Percentiles rank a stretch among this genome's conserved stretches.
These are phyloP conservation scores for Chlamydomonas asymmetrica DNA, from an alignment of 139 green algal species.

Conservation along the genomic window DNA sequence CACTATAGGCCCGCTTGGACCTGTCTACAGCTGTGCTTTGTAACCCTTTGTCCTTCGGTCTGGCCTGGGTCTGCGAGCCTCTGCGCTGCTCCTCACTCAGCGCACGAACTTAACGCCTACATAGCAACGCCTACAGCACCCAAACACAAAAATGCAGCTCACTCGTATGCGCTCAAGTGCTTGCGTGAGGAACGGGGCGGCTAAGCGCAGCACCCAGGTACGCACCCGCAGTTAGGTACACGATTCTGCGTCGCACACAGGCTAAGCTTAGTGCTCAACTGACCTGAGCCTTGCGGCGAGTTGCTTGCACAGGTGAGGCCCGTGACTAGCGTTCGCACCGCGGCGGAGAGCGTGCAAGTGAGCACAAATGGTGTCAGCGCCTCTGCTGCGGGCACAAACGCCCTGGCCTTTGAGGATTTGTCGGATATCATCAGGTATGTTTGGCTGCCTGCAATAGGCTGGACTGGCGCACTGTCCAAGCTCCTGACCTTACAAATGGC, in stretches of 20 bases:
- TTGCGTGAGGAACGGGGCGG: constrained; percentile 1
- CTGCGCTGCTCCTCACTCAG: not conserved
- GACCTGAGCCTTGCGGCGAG: not conserved
- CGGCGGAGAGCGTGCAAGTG: constrained; percentile 27
- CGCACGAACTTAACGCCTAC: not conserved
- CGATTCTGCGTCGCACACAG: too few relatives aligned
- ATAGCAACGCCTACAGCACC: too few relatives aligned
- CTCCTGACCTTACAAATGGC: too few relatives aligned
- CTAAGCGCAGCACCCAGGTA: not conserved
- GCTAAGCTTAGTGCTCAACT: not conserved
- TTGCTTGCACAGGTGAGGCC: not conserved
- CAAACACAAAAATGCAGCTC: not conserved
- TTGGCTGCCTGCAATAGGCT: too few relatives aligned
- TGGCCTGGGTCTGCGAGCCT: not conserved
- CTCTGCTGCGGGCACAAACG: constrained; percentile 27
- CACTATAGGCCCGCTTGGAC: not conserved
- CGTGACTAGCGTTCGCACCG: constrained; percentile 8
- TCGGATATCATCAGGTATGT: constrained; percentile 77
- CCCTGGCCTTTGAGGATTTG: constrained; percentile 84
- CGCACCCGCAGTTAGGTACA: constrained; percentile 5
- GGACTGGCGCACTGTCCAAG: too few relatives aligned
- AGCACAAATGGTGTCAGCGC: constrained; percentile 11
- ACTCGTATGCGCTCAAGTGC: not conserved
- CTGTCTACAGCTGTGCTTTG: not conserved
- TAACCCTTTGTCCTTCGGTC: not conserved